These are phyloP conservation scores for Alternaria hordeiaustralica DNA, from an alignment of 2,329 filamentous ascomycete genomes.

Conservation along the genomic window DNA sequence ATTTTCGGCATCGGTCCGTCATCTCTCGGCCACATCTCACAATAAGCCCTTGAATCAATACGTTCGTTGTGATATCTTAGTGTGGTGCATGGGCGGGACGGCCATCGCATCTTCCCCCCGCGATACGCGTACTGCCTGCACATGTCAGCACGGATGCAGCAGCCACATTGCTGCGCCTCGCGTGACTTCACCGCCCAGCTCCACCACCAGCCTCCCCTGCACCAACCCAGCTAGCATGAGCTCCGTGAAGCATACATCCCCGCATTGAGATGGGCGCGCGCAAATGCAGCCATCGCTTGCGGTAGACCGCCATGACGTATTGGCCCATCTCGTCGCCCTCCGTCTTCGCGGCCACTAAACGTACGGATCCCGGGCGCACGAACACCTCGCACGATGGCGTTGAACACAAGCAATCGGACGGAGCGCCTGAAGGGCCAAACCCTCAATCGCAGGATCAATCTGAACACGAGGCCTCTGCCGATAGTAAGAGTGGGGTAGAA, in stretches of 20 bases:
- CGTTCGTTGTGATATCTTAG: neutral
- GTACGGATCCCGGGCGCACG: conserved; percentile 60
- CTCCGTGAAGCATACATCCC: conserved; percentile 28
- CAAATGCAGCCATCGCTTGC: conserved; percentile 47
- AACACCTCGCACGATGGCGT: conserved; percentile 68
- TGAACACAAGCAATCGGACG: conserved; percentile 24
- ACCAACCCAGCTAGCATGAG: conserved; percentile 30
- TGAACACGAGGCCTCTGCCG: conserved; percentile 16
- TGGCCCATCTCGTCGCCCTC: conserved; percentile 87
- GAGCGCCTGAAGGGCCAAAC: conserved; percentile 25
- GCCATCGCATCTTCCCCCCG: neutral
- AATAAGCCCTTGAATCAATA: neutral
- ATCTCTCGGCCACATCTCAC: neutral
- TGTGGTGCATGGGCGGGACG: neutral
- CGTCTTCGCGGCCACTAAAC: conserved; percentile 79
- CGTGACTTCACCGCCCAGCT: conserved; percentile 18
- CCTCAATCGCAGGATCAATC: conserved; percentile 11
- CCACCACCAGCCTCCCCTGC: conserved; percentile 36
- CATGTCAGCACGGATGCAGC: conserved; percentile 14
- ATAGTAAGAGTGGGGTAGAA: conserved; percentile 13
- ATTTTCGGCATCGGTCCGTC: neutral
- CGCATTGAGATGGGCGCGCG: conserved; percentile 43
- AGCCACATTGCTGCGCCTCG: conserved; percentile 24
- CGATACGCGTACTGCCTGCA: neutral
- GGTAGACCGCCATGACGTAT: conserved; percentile 71